Evolutionary conservation across 179 eudicot genomes (phyloP), one percentile per base, ranked within the genome.

Genomic region (Beta lomatogona): DNA sequence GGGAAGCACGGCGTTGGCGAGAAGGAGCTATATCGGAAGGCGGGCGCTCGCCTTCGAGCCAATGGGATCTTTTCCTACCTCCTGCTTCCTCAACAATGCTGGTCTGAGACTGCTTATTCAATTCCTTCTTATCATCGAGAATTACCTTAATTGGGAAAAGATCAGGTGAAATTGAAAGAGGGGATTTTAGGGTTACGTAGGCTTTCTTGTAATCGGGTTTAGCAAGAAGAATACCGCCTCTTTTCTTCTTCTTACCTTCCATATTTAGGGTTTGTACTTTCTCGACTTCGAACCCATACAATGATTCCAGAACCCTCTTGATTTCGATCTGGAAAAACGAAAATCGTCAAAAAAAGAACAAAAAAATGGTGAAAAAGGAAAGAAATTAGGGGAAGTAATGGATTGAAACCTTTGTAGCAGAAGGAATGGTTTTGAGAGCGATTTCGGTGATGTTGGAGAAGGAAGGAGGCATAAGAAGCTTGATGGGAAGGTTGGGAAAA

Each of bases 201-300:
- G 98, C 98, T 80, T 95, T 95, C 84, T 95, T 93, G 75, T 95
- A 95, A 61, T 93, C 91, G 0, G 97, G 95, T 73, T 90, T 95
- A 4, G 94, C 94, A 4, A 93, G 78, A 81, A 95, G 78, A 28
- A 94, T 57, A 10, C 97, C 95, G 1, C 97, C 98, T 60, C 94
- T 83, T 85, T 91, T 90, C 89, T 90, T 92, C 92, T 90, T 93
- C 92, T 95, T 95, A 9, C 99, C 99, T 2, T 93, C 98, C 99
- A 89, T 95, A 82, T 95, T 94, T 54, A 95, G 90, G 77, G 95
- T 95, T 70, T 82, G 83, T 2, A 95, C 99, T 75, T 90, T 92
- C 48, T 88, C 92, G 60, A 95, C 98, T 83, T 95, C 93, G 83
- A 95, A 92, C 0, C 98, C 98, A 69, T 95, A 93, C 4, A 93